These are phyloP conservation scores for Pichia cactophila DNA, from an alignment of 1,139 yeast genomes.

Conservation along the genomic window DNA sequence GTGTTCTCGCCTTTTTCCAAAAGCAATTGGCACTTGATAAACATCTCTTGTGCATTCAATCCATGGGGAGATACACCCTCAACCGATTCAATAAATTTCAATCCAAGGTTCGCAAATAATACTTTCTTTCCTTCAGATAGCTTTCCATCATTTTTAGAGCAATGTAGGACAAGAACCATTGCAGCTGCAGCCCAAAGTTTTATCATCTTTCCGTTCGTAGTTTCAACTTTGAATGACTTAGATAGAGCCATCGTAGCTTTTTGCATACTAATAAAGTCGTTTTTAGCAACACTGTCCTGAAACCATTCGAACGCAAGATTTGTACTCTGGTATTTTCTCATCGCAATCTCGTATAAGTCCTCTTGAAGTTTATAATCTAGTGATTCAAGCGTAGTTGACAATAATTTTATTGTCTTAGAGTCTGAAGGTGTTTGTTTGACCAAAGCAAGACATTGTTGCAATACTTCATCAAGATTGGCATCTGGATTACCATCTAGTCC, in stretches of 20 bases:
- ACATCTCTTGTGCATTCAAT: constrained; percentile 50
- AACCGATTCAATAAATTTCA: constrained; percentile 38
- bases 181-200: constrained; percentile 44
- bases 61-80: constrained; percentile 34
- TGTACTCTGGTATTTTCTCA: constrained; percentile 46
- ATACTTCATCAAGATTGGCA: constrained; percentile 5
- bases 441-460: constrained; percentile 30
- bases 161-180: constrained; percentile 28
- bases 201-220: constrained; percentile 27
- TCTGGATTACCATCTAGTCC: constrained; percentile 2
- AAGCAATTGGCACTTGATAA: constrained; percentile 43
- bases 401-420: constrained; percentile 41
- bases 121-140: constrained; percentile 32
- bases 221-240: constrained; percentile 21
- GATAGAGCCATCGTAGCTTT: constrained; percentile 40
- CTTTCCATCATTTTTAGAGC: constrained; percentile 23
- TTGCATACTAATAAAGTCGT: constrained; percentile 38
- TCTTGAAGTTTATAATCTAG: constrained; percentile 33
- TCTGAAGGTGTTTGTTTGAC: constrained; percentile 47
- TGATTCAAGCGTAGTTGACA: constrained; percentile 34
- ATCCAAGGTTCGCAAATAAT: constrained; percentile 50
- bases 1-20: constrained; percentile 29
- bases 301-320: constrained; percentile 44
- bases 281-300: constrained; percentile 32
- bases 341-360: constrained; percentile 47